Evolutionary conservation across 352 stramenopile species (phyloP).

Genomic region (Phytophthora chlamydospora): DNA sequence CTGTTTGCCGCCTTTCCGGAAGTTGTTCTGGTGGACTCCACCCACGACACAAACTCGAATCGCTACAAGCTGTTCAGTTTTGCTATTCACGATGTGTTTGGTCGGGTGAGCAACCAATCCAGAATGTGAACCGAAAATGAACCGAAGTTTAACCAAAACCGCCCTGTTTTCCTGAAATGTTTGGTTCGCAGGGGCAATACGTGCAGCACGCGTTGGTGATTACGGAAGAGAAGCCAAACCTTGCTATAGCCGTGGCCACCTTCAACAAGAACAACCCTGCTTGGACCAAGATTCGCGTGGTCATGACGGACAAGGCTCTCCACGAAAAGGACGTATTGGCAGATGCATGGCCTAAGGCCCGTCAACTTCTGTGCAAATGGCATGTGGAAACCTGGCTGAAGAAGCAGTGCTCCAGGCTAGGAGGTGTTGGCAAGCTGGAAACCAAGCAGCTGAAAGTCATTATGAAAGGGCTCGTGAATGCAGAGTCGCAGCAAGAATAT

Average conservation of each 20-base stretch:
- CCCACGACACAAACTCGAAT: no score
- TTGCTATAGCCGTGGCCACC: background rate
- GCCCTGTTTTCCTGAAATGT: no score
- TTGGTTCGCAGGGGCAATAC: no score
- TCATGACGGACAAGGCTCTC: conserved; percentile 4
- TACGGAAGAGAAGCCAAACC: conserved; percentile 2
- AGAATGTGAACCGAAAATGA: no score
- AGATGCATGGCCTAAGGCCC: no score
- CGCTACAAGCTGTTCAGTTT: no score
- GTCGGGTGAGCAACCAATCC: no score
- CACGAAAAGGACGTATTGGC: conserved; percentile 5
- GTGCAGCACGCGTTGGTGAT: conserved; percentile 2
- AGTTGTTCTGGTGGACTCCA: background rate
- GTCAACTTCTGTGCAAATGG: conserved; percentile 12
- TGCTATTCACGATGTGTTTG: no score
- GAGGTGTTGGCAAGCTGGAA: background rate
- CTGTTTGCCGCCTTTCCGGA: no score
- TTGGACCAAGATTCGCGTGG: conserved; percentile 3
- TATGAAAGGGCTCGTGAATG: conserved; percentile 6
- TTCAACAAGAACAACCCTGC: conserved; percentile 5
- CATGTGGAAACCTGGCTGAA: conserved; percentile 17
- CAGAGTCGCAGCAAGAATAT: conserved; percentile 4
- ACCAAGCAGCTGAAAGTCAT: background rate
- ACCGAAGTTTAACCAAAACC: no score
- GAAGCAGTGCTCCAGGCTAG: conserved; percentile 3